Evolutionary conservation across 164 flowering plant species (phyloP).

Genomic region (Cinnamomum chago): DNA sequence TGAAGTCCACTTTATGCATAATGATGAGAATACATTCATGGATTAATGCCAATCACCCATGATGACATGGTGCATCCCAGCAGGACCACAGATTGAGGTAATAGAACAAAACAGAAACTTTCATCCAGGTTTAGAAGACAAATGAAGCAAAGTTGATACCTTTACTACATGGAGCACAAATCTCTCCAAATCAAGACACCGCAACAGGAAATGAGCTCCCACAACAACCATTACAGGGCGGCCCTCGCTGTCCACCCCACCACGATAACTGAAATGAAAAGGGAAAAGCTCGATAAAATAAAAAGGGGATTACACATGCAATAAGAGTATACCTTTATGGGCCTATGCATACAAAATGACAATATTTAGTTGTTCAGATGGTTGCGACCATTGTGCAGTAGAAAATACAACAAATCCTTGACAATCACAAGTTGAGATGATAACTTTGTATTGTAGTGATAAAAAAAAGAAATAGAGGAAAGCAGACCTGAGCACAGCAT

Average conservation of each 20-base stretch:
- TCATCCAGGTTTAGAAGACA: background rate
- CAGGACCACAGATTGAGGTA: too few species aligned
- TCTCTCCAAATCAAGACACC: conserved; percentile 99
- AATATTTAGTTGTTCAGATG: background rate
- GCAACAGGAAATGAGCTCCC: conserved; percentile 95
- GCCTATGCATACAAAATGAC: background rate
- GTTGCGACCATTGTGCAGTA: background rate
- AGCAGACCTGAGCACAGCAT: background rate
- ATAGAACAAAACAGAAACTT: too few species aligned
- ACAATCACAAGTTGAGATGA: background rate
- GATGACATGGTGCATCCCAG: too few species aligned
- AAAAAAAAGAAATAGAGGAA: too few species aligned
- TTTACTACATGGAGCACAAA: conserved; percentile 85
- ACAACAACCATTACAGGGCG: conserved; percentile 99
- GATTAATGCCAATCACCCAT: too few species aligned
- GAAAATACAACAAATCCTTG: background rate
- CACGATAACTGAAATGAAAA: conserved; percentile 69
- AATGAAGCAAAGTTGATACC: conserved; percentile 33
- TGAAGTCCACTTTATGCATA: too few species aligned
- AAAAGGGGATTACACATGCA: background rate
- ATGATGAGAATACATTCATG: too few species aligned
- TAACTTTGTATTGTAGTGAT: background rate
- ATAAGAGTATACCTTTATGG: background rate
- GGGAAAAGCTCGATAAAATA: conserved; percentile 1
- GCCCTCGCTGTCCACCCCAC: conserved; percentile 98